Evolutionary conservation across 805 yeast genomes (phyloP).

Genomic region (Hanseniaspora opuntiae): DNA sequence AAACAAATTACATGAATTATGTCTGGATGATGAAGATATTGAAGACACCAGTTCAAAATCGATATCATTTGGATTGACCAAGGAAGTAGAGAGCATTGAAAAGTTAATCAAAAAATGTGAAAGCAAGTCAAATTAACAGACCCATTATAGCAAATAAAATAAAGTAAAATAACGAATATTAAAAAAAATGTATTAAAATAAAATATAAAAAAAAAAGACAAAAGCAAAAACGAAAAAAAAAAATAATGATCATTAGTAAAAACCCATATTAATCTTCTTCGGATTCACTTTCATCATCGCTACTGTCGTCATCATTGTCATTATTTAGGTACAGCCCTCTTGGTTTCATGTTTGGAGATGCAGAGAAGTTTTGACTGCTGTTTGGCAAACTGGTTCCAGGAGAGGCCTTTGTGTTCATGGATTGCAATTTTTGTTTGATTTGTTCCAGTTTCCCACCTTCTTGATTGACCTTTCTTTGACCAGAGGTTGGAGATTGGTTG

Average conservation of each 20-base stretch:
- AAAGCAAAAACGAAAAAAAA: neutral
- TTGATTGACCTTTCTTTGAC: conserved; percentile 12
- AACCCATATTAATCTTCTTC: conserved; percentile 46
- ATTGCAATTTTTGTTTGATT: conserved; percentile 61
- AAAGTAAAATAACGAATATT: neutral
- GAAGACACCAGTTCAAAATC: neutral
- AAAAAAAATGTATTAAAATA: neutral
- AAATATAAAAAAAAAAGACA: neutral
- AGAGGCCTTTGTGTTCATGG: conserved; percentile 45
- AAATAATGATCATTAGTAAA: neutral
- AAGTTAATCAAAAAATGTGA: conserved; percentile 2
- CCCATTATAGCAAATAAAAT: neutral
- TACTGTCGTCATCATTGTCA: conserved; percentile 17
- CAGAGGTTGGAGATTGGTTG: neutral
- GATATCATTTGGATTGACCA: neutral
- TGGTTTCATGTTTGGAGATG: conserved; percentile 13
- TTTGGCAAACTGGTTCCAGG: conserved; percentile 22
- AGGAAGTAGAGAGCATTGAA: neutral
- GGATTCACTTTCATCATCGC: conserved; percentile 47
- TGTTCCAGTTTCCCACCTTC: conserved; percentile 42
- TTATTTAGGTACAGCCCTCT: conserved; percentile 17
- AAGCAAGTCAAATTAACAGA: neutral
- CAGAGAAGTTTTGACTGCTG: conserved; percentile 23
- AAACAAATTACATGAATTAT: neutral
- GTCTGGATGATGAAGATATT: neutral